These are phyloP conservation scores for Syzygium malaccense DNA, from an alignment of 441 rosid species.

Conservation along the genomic window DNA sequence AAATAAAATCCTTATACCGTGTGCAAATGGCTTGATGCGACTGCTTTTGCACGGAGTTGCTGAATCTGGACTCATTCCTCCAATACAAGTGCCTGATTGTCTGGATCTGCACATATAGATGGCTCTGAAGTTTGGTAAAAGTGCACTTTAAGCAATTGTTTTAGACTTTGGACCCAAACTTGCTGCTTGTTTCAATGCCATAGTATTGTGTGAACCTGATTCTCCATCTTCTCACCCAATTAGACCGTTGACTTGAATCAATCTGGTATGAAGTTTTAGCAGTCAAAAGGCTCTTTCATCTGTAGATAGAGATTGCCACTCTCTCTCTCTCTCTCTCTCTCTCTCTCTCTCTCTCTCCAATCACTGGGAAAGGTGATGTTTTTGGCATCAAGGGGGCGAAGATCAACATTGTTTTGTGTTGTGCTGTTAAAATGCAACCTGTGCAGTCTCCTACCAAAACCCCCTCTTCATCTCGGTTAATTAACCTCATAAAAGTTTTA, in stretches of 20 bases:
- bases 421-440: slow-evolving; percentile 20
- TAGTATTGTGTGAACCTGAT: not conserved
- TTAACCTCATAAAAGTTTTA: slow-evolving; percentile 26
- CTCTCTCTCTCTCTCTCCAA: not conserved
- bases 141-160: not conserved
- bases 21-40: not conserved
- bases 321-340: not conserved
- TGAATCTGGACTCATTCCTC: not conserved
- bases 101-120: not conserved
- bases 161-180: not conserved
- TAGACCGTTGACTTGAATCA: not conserved
- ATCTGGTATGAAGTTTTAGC: not conserved
- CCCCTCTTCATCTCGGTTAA: slow-evolving; percentile 22
- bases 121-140: not conserved
- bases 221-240: not conserved
- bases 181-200: not conserved
- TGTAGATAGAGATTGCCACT: not conserved
- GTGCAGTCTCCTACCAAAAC: slow-evolving; percentile 20
- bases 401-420: not conserved
- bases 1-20: not conserved
- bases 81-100: not conserved
- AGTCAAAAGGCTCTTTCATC: not conserved
- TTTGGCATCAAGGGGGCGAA: not conserved
- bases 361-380: not conserved
- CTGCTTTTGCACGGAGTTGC: not conserved